Conservation (phyloP, 345 rosid genomes). For the Brassica napus region Da-Ae NC_063438.1:7253501-7254000, state of each 20-base stretch:
- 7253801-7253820: background rate
- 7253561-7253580: conserved; percentile 29
- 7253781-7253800: background rate
- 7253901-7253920: conserved; percentile 5
- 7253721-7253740: conserved; percentile 5
- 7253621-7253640: conserved; percentile 19
- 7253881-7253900: conserved; percentile 4
- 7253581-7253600: conserved; percentile 27
- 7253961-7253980: conserved; percentile 20
- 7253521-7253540: conserved; percentile 17
- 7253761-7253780: background rate
- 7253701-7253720: conserved; percentile 20
- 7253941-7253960: conserved; percentile 9
- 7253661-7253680: conserved; percentile 23
- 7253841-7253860: background rate
- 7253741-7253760: conserved; percentile 9
- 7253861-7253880: background rate
- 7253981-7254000: conserved; percentile 16
- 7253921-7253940: background rate
- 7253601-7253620: conserved; percentile 14
- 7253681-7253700: conserved; percentile 3
- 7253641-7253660: conserved; percentile 24
- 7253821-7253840: conserved; percentile 16
- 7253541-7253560: conserved; percentile 14
- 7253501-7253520: background rate